phyloP scores from a whole-genome alignment of 164 flowering plant genomes.

The Sextonia rubra region DNA sequence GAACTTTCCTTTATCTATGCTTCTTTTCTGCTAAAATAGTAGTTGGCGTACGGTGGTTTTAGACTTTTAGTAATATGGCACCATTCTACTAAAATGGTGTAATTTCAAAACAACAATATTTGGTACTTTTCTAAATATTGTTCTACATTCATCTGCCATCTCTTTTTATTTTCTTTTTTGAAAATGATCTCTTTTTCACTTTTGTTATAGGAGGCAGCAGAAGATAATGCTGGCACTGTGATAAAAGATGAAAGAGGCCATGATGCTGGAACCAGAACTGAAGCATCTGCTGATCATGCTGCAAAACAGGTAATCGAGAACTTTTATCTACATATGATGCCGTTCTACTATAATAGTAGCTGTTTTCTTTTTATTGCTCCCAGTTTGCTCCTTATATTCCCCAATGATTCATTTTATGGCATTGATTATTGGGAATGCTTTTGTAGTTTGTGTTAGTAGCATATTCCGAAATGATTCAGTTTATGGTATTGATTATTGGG shows the following conservation, averaged over 20 bases:
- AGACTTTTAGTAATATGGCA: too few relatives aligned
- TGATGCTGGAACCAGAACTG: slow-evolving; percentile 22
- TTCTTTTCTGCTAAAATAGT: not conserved
- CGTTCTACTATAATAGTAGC: not conserved
- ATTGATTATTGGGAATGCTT: not conserved
- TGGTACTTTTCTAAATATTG: too few relatives aligned
- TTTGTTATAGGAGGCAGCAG: slow-evolving; percentile 25
- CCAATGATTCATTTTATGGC: not conserved
- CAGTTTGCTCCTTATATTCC: not conserved
- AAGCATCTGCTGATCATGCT: slow-evolving; percentile 20
- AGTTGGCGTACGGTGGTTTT: too few relatives aligned
- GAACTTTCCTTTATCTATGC: not conserved
- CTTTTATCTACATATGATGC: not conserved
- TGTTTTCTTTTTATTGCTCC: too few relatives aligned
- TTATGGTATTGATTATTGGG: too few relatives aligned
- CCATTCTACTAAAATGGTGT: too few relatives aligned
- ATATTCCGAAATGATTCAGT: too few relatives aligned
- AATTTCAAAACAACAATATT: too few relatives aligned
- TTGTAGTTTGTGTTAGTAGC: too few relatives aligned
- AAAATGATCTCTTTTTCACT: slow-evolving; percentile 1
- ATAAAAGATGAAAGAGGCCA: slow-evolving; percentile 27
- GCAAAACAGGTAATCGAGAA: slow-evolving; percentile 19
- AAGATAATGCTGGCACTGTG: slow-evolving; percentile 24
- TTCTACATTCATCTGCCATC: not conserved
- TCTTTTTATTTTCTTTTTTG: too few relatives aligned